Evolutionary conservation across 352 stramenopile genomes (phyloP).

Genomic region (Phytophthora sp.): DNA sequence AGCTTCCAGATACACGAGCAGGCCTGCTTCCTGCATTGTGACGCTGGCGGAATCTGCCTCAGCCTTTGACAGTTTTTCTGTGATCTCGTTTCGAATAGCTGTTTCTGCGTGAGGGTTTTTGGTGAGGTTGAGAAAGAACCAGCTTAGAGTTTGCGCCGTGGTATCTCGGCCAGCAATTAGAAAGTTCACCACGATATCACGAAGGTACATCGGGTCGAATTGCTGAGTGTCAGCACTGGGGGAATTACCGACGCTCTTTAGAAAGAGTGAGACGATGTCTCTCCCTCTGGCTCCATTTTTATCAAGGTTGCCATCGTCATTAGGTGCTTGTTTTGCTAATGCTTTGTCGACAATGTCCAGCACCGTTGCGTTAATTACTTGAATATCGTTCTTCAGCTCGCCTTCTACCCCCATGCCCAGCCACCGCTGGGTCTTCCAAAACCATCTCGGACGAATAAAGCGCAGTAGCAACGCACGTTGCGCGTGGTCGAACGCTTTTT

Average conservation of each 20-base stretch:
- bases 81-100: conserved; percentile 51
- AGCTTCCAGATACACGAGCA: conserved; percentile 53
- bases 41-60: background rate
- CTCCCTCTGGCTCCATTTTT: background rate
- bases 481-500: conserved; percentile 51
- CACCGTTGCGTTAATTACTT: conserved; percentile 43
- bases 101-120: conserved; percentile 49
- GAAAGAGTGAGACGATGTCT: conserved; percentile 30
- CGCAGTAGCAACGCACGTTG: conserved; percentile 38
- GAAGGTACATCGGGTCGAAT: conserved; percentile 44
- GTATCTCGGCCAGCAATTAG: conserved; percentile 81
- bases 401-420: conserved; percentile 37
- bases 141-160: conserved; percentile 68
- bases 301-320: background rate
- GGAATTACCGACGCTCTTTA: conserved; percentile 16
- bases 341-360: conserved; percentile 45
- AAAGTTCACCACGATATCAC: conserved; percentile 82
- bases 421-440: conserved; percentile 51
- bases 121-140: conserved; percentile 69
- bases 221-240: conserved; percentile 16
- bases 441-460: conserved; percentile 38
- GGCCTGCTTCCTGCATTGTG: conserved; percentile 33
- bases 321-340: conserved; percentile 12
- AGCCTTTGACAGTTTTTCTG: conserved; percentile 17
- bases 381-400: conserved; percentile 33